Evolutionary conservation across 2,329 filamentous ascomycete genomes (phyloP), one percentile per base, ranked within the genome.

Genomic region (Trichoderma hamatum): DNA sequence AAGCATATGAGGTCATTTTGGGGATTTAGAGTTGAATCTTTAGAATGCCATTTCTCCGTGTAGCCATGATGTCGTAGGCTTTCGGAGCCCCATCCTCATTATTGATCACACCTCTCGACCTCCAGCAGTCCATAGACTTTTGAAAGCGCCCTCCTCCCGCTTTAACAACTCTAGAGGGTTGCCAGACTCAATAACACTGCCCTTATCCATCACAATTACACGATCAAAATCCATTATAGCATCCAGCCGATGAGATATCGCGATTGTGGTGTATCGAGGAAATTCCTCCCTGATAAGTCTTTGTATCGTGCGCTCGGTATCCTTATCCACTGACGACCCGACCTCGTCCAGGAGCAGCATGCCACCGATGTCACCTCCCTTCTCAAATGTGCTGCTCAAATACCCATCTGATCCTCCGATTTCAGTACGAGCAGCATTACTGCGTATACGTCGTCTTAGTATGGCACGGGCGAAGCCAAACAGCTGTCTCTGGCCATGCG

Each of bases 381-480:
- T 62, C n/a, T 62, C 60, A 36, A 51, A 62, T 6, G 51, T 14
- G 3, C 46, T 10, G 16, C 32, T 2, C 1, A 39, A 26, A 46
- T 61, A 61, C 2, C 13, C 58, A 7, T 52, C 30, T 14, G 30
- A 3, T 9, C 10, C 28, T 26, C 14, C 11, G 1, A 46, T 19
- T 36, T 46, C 52, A 19, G 64, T 24, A 52, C 34, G 56, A 21
- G 46, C 56, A 34, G 30, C 10, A 24, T 14, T 46, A 30, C 62
- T 56, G 21, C 66, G 66, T 34, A 68, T 49, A 2, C 66, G 58
- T 30, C 59, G 66, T 2, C 84, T 78, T 9, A 91, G 76, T 21
- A 90, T 81, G 0, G 87, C 89, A 0, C 88, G 78, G 0, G 86
- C 88, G 1, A 92, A 82, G 71, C 84, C 88, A 72, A 92, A 89